Evolutionary conservation across 192 early-diverging fungal genomes (phyloP), one percentile per base, ranked within the genome.

Genomic region (Mortierella alpina): DNA sequence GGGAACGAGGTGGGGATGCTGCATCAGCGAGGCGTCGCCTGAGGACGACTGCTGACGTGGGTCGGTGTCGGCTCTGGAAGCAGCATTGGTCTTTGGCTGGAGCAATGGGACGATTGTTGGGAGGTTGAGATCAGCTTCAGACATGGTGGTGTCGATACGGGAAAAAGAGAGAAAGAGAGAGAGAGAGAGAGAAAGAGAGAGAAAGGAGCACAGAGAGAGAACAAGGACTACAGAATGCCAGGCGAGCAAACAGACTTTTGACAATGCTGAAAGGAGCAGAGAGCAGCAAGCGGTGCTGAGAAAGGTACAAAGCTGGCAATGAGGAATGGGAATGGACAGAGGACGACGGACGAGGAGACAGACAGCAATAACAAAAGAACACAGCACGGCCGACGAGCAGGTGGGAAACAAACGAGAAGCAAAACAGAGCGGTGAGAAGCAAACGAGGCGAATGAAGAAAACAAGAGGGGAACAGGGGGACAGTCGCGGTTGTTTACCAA

Each of bases 121-220:
- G 22, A 80, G 66, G 66, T 80, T 72, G 70, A 80, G 77, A 68
- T 80, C 77, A 61, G 77, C 66, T 68, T 80, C 77, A 51, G 77
- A 72, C 77, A 72, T 72, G 70, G 66, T 80, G 70, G 73, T 66
- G 66, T 53, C 7, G 10, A 50, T 18, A 20, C 41, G 17, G 3
- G 17, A 47, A 52, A 58, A 44, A n/a, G 12, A 59, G 20, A 7
- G n/a, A 52, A 57, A 59, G 39, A 49, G 10, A 17, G 45, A 13
- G 12, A 15, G 44, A 23, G 17, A 66, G 53, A 52, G 14, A n/a
- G 17, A 47, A 52, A 58, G 44, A n/a, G 12, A 59, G 20, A 7
- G n/a, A 52, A 57, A 59, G 39, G n/a, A n/a, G n/a, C n/a, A n/a
- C n/a, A 49, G 10, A 17, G 45, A 13, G 12, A 15, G 44, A 23